A percentile compares a stretch with the other conserved stretches of the same genome.
These are phyloP conservation scores for Barnettozyma pratensis DNA, from an alignment of 805 yeast species.

Conservation along the genomic window DNA sequence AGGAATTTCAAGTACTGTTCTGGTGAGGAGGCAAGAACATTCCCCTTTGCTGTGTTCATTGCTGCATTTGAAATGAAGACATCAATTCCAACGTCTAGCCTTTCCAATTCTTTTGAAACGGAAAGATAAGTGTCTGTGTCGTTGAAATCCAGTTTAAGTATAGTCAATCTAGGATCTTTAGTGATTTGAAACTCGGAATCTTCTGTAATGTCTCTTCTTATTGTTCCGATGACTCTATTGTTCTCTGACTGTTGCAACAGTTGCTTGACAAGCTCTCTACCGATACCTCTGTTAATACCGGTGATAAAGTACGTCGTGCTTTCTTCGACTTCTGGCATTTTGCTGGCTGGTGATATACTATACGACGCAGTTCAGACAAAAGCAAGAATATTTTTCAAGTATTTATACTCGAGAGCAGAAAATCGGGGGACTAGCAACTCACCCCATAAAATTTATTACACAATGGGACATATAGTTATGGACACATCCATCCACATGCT, in stretches of 20 bases:
- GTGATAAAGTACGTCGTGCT: slow-evolving; percentile 23
- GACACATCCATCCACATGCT: background rate
- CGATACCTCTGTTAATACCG: slow-evolving; percentile 24
- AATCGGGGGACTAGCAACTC: background rate
- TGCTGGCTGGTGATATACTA: background rate
- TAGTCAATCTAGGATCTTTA: slow-evolving; percentile 17
- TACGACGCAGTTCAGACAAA: background rate
- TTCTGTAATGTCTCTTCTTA: slow-evolving; percentile 9
- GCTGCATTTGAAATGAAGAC: slow-evolving; percentile 34
- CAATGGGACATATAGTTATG: background rate
- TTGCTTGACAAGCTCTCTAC: slow-evolving; percentile 20
- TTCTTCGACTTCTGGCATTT: background rate
- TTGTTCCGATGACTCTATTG: slow-evolving; percentile 23
- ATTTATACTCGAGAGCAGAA: too few species aligned
- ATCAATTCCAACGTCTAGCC: slow-evolving; percentile 26
- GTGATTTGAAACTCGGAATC: slow-evolving; percentile 17
- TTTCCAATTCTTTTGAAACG: slow-evolving; percentile 16
- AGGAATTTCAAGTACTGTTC: slow-evolving; percentile 19
- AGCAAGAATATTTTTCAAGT: too few species aligned
- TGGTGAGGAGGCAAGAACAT: slow-evolving; percentile 17
- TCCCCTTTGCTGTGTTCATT: slow-evolving; percentile 15
- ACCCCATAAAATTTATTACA: background rate
- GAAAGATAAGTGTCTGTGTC: slow-evolving; percentile 12
- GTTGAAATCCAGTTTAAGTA: slow-evolving; percentile 19
- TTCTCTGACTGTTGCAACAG: slow-evolving; percentile 7